phyloP scores from a whole-genome alignment of 208 protist genomes.

The Strigomonas culicis region DNA sequence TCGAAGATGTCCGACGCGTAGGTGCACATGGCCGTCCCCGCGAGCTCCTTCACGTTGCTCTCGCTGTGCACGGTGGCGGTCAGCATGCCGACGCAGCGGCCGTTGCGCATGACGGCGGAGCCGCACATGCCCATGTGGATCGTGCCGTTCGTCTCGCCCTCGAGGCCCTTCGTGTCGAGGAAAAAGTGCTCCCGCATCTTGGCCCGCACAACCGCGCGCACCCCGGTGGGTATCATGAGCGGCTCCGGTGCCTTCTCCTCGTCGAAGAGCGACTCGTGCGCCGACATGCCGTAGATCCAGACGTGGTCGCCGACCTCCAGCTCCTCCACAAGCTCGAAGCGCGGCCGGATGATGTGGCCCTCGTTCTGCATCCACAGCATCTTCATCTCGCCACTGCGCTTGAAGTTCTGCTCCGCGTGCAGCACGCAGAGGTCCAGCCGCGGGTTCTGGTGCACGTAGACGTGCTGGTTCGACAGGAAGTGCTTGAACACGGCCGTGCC shows the following conservation, averaged over 20 bases:
- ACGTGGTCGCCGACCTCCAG: conserved; percentile 81
- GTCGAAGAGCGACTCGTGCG: conserved; percentile 86
- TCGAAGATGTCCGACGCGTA: conserved; percentile 84
- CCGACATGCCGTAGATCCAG: conserved; percentile 89
- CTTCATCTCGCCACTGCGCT: conserved; percentile 88
- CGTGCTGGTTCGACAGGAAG: conserved; percentile 89
- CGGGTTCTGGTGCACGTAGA: conserved; percentile 86
- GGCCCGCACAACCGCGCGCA: conserved; percentile 71
- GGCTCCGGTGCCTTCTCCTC: conserved; percentile 84
- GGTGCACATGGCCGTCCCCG: conserved; percentile 88
- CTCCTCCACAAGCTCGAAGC: conserved; percentile 69
- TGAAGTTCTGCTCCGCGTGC: conserved; percentile 85
- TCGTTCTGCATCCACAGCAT: conserved; percentile 93
- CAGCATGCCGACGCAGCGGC: conserved; percentile 90
- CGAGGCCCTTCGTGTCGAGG: conserved; percentile 70
- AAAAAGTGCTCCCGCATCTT: conserved; percentile 89
- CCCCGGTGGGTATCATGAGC: conserved; percentile 87
- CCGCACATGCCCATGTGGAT: conserved; percentile 91
- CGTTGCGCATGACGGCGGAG: conserved; percentile 83
- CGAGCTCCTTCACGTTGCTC: conserved; percentile 71
- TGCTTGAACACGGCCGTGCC: conserved; percentile 83
- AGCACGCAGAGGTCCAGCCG: conserved; percentile 84
- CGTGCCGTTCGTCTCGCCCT: conserved; percentile 56
- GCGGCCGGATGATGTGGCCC: conserved; percentile 72
- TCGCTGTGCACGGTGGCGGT: conserved; percentile 87